Percentiles rank a stretch among this genome's conserved stretches.
Evolutionary conservation across 2,329 filamentous ascomycete genomes (phyloP).

Genomic region (Phoma sp.): DNA sequence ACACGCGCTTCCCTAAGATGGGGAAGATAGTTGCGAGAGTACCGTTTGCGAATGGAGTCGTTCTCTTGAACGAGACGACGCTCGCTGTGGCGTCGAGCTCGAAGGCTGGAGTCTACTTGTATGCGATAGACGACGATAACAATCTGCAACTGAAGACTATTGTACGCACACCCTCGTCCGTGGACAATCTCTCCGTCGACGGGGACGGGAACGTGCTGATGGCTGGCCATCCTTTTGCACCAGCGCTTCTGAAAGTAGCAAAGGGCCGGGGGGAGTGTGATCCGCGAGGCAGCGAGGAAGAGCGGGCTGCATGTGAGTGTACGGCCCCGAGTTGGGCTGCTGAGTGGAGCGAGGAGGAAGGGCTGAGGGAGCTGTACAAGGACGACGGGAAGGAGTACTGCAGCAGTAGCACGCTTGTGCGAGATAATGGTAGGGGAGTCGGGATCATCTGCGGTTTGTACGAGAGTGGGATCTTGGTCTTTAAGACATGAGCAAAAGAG

Average conservation of each 20-base stretch:
- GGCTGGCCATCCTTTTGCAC: constrained; percentile 52
- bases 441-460: constrained; percentile 52
- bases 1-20: constrained; percentile 24
- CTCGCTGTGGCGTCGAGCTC: constrained; percentile 51
- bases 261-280: constrained; percentile 30
- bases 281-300: constrained; percentile 22
- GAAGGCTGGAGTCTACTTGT: constrained; percentile 47
- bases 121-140: constrained; percentile 24
- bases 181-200: constrained; percentile 53
- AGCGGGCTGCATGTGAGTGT: constrained; percentile 34
- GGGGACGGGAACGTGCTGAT: constrained; percentile 48
- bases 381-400: constrained; percentile 44
- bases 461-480: constrained; percentile 50
- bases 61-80: constrained; percentile 44
- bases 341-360: constrained; percentile 49
- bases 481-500: constrained; percentile 23
- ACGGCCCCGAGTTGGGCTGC: constrained; percentile 47
- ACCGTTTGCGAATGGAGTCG: constrained; percentile 54
- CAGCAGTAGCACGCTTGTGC: constrained; percentile 46
- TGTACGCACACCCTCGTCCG: constrained; percentile 40
- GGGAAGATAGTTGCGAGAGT: constrained; percentile 40
- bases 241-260: constrained; percentile 35
- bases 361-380: constrained; percentile 47
- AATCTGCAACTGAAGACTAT: constrained; percentile 19
- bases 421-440: constrained; percentile 47